Evolutionary conservation across 768 basidiomycete species (phyloP).

Genomic region (Cyclocybe cylindracea): DNA sequence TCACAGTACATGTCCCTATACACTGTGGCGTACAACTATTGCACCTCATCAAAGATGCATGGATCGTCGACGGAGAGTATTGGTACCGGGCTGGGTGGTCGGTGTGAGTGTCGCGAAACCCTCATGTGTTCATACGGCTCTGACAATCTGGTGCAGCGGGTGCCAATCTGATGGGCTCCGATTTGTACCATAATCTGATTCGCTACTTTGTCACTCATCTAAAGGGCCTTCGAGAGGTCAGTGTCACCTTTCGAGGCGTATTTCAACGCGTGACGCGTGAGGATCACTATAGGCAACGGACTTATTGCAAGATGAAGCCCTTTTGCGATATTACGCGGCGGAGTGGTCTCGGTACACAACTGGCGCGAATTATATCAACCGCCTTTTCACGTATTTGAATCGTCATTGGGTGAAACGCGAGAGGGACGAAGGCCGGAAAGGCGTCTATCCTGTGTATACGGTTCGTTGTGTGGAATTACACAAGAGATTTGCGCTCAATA

Average conservation of each 20-base stretch:
- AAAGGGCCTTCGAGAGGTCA: constrained; percentile 56
- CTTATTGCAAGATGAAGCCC: constrained; percentile 77
- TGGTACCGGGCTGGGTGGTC: constrained; percentile 57
- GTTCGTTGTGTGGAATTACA: constrained; percentile 35
- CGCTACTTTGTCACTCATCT: constrained; percentile 88
- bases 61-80: constrained; percentile 42
- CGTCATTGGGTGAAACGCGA: constrained; percentile 99
- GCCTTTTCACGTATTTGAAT: constrained; percentile 96
- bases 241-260: constrained; percentile 9
- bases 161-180: constrained; percentile 95
- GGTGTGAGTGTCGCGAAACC: constrained; percentile 51
- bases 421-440: constrained; percentile 94
- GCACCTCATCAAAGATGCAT: constrained; percentile 85
- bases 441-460: constrained; percentile 94
- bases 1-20: constrained; percentile 82
- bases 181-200: constrained; percentile 94
- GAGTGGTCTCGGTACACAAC: constrained; percentile 98
- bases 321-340: constrained; percentile 86
- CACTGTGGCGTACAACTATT: constrained; percentile 98
- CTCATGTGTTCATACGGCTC: constrained; percentile 19
- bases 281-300: constrained; percentile 64
- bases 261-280: constrained; percentile 14
- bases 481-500: neutral
- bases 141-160: constrained; percentile 59
- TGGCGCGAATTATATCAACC: constrained; percentile 96